Base-by-base conservation (phyloP, 2,329 filamentous ascomycete genomes). In the Mycocentrospora acerina region DNA sequence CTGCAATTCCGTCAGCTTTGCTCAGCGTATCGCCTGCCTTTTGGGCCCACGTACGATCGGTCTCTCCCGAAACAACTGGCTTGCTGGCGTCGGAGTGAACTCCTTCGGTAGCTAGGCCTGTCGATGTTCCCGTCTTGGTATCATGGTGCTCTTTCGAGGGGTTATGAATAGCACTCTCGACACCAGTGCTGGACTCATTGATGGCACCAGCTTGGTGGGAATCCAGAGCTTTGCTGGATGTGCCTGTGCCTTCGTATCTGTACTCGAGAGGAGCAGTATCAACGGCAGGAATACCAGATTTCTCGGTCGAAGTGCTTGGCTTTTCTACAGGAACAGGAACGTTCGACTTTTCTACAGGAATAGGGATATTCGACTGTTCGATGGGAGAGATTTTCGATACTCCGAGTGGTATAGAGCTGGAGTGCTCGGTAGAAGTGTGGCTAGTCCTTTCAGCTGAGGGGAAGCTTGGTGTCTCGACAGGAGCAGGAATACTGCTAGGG, bases 41-140 rank as follows among this genome's bases (percentile, higher is more conserved):
- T 19, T 46, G 40, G 22, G 28, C 57, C 51, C 62, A 69, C 48
- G 29, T 44, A 49, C 51, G 19, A 42, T 77, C 77, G 7, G 53
- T 55, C 1, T 66, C 67, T 53, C 86, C 83, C 57, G 86, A 85
- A 51, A 86, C 74, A 5, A 83, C 83, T 1, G 83, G 83, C 26
- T 88, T 82, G 12, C 81, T 80, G 24, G 71, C 83, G 1, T 72
- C 75, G 15, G 74, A 76, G 64, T 76, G 79, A 0, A 14, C 22
- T 27, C 19, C 19, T 6, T 22, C 19, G 19, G 9, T 9, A 9
- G 19, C 19, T 6, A 9, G 9, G 9, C 19, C 19, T 22, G 19
- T 22, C 5, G 9, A 22, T 9, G 19, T 9, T 22, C 19, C 19
- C 32, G 36, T 41, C 29, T 41, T 36, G 18, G 38, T 31, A 17